Conservation (phyloP, 2,329 filamentous ascomycete species). For the Torrubiella hemipterigena region DNA sequence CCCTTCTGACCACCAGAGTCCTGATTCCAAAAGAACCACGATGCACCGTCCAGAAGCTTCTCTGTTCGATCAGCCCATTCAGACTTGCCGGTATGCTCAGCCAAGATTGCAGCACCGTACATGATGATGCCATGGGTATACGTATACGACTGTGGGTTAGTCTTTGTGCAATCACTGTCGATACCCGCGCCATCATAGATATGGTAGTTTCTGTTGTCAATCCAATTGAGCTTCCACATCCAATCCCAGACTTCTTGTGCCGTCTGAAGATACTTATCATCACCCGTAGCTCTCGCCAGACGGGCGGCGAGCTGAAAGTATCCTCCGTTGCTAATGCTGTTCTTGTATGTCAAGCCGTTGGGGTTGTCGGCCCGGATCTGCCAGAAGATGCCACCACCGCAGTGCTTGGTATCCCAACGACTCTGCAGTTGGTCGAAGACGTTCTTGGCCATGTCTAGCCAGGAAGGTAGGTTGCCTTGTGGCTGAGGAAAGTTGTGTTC, state of each 20-base stretch:
- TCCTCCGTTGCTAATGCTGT: slow-evolving; percentile 63
- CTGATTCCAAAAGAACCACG: slow-evolving; percentile 41
- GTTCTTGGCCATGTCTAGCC: slow-evolving; percentile 51
- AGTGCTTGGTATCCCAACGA: slow-evolving; percentile 57
- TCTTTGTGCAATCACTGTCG: slow-evolving; percentile 37
- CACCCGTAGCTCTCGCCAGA: slow-evolving; percentile 57
- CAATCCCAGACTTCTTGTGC: slow-evolving; percentile 57
- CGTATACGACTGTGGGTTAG: slow-evolving; percentile 47
- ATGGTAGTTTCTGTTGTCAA: slow-evolving; percentile 35
- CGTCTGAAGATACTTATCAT: slow-evolving; percentile 55
- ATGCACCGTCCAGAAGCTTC: slow-evolving; percentile 38
- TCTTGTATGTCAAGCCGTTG: slow-evolving; percentile 65
- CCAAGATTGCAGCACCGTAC: slow-evolving; percentile 51
- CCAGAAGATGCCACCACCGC: slow-evolving; percentile 60
- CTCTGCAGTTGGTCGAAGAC: slow-evolving; percentile 54
- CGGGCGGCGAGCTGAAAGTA: slow-evolving; percentile 73
- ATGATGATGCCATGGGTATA: slow-evolving; percentile 56
- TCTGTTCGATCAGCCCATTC: slow-evolving; percentile 42
- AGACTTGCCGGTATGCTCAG: slow-evolving; percentile 42
- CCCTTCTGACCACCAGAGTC: slow-evolving; percentile 40
- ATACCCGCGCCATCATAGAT: slow-evolving; percentile 53
- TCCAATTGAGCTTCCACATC: slow-evolving; percentile 42
- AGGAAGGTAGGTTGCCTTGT: slow-evolving; percentile 36
- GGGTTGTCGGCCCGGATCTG: slow-evolving; percentile 62
- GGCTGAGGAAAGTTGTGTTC: slow-evolving; percentile 49